Conservation (phyloP, 1,139 yeast genomes). For the Suhomyces panamericanus region DNA sequence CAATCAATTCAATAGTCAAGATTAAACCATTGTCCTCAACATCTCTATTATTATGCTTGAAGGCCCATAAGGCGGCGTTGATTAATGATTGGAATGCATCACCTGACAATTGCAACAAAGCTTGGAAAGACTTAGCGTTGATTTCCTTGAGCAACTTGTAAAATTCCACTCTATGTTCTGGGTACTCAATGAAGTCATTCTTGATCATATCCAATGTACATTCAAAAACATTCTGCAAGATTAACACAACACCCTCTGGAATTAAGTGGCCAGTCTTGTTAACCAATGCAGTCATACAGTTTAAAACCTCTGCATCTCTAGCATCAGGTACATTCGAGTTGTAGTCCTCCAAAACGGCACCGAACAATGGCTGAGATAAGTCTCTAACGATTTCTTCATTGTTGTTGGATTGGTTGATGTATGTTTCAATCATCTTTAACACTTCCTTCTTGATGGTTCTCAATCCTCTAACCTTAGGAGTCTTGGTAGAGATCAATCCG, state of each 20-base stretch:
- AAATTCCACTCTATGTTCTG: slow-evolving; percentile 96
- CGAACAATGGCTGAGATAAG: slow-evolving; percentile 78
- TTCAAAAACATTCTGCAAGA: slow-evolving; percentile 88
- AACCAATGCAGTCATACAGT: slow-evolving; percentile 90
- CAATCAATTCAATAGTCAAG: slow-evolving; percentile 76
- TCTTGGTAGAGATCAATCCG: slow-evolving; percentile 87
- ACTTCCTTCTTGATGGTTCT: slow-evolving; percentile 96
- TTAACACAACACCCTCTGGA: slow-evolving; percentile 85
- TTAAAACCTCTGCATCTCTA: slow-evolving; percentile 95
- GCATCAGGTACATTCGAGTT: slow-evolving; percentile 90
- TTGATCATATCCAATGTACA: slow-evolving; percentile 95
- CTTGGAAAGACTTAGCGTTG: slow-evolving; percentile 80
- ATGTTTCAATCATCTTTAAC: slow-evolving; percentile 84
- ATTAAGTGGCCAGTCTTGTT: slow-evolving; percentile 83
- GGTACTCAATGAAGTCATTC: slow-evolving; percentile 92
- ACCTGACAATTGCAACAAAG: slow-evolving; percentile 84
- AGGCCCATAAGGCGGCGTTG: slow-evolving; percentile 96
- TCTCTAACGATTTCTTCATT: slow-evolving; percentile 82
- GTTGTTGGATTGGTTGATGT: slow-evolving; percentile 83
- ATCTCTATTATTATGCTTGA: slow-evolving; percentile 93
- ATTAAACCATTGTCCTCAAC: slow-evolving; percentile 90
- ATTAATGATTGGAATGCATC: slow-evolving; percentile 89
- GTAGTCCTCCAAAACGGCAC: slow-evolving; percentile 89
- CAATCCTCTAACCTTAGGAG: slow-evolving; percentile 92
- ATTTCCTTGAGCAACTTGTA: slow-evolving; percentile 87